Conservation (phyloP, 495 filamentous ascomycete genomes). For the Penicillium tannophilum region DNA sequence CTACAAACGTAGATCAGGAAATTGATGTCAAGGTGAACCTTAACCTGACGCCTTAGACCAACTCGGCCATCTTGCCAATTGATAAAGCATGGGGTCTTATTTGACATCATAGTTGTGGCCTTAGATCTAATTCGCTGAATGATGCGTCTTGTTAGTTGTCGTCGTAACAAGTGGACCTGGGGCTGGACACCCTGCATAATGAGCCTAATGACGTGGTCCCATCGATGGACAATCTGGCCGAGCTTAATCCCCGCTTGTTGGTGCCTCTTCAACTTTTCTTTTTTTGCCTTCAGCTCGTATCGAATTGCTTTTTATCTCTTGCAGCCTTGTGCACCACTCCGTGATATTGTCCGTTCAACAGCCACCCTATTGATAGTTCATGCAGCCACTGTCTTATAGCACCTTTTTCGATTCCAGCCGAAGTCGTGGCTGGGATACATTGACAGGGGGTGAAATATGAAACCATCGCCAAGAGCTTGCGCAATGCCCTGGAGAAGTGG, state of each 20-base stretch:
- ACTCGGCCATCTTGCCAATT: constrained; percentile 41
- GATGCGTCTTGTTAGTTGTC: background rate
- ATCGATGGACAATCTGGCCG: constrained; percentile 6
- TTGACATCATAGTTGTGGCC: too few relatives aligned
- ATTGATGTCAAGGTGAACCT: constrained; percentile 34
- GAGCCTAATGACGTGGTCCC: constrained; percentile 8
- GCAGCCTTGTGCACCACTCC: background rate
- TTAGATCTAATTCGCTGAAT: background rate
- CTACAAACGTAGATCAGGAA: constrained; percentile 34
- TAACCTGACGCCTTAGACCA: constrained; percentile 44
- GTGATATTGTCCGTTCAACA: background rate
- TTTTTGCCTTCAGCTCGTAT: background rate
- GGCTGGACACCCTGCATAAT: constrained; percentile 16
- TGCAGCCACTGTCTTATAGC: background rate
- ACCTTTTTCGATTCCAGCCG: background rate
- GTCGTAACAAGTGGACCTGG: background rate
- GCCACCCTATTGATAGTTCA: background rate
- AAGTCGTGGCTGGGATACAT: background rate
- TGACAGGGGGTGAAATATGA: background rate
- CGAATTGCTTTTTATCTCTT: background rate
- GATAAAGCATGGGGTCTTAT: constrained; percentile 8
- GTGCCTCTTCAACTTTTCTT: background rate
- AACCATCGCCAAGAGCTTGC: constrained; percentile 1
- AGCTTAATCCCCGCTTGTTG: constrained; percentile 10
- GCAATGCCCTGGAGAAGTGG: constrained; percentile 7